phyloP scores from a whole-genome alignment of 495 filamentous ascomycete species.

The Neurospora discreta region DNA sequence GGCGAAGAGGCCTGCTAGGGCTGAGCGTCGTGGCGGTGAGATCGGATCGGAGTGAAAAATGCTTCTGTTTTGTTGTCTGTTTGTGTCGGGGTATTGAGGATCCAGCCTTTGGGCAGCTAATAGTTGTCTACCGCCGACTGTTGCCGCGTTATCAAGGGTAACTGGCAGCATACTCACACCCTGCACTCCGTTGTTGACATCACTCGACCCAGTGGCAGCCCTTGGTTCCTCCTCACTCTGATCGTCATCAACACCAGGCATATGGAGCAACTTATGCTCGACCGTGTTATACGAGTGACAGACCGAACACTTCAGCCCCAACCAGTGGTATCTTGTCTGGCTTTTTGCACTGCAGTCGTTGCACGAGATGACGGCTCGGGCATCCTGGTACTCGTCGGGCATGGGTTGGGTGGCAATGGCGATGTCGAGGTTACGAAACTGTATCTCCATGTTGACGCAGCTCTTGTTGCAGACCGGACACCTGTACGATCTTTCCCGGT shows the following conservation, averaged over 20 bases:
- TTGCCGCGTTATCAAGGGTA: background rate
- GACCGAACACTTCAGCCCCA: constrained; percentile 80
- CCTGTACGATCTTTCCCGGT: constrained; percentile 79
- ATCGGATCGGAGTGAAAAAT: background rate
- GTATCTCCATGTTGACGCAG: constrained; percentile 91
- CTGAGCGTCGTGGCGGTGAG: background rate
- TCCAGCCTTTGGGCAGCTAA: background rate
- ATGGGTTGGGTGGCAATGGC: constrained; percentile 84
- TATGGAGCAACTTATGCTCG: constrained; percentile 48
- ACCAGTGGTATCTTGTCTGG: constrained; percentile 82
- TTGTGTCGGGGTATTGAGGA: background rate
- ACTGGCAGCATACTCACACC: background rate
- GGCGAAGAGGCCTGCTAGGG: background rate
- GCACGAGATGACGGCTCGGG: constrained; percentile 73
- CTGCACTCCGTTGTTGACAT: constrained; percentile 1
- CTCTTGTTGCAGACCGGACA: constrained; percentile 93
- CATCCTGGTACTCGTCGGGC: constrained; percentile 70
- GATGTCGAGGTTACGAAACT: constrained; percentile 80
- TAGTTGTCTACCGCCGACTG: background rate
- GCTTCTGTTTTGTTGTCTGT: background rate
- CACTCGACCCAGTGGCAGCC: constrained; percentile 26
- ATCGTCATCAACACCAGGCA: constrained; percentile 10
- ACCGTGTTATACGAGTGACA: constrained; percentile 80
- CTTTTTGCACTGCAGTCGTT: constrained; percentile 90
- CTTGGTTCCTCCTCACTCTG: background rate